These are phyloP conservation scores for Cytospora leucostoma DNA, from an alignment of 2,329 filamentous ascomycete species.

Conservation along the genomic window DNA sequence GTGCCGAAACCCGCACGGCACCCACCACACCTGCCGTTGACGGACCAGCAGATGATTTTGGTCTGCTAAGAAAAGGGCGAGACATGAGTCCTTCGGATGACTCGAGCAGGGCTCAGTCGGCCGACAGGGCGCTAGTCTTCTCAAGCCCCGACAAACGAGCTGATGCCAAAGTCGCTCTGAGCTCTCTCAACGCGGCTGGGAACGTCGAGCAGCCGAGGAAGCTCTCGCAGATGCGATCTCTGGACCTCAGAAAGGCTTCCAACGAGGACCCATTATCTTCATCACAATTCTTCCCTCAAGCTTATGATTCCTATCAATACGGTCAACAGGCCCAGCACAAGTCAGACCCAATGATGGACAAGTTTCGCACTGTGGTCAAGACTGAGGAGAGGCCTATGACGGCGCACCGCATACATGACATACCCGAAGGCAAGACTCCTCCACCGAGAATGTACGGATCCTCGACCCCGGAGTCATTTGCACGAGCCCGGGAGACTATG, in stretches of 20 bases:
- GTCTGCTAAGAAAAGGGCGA: slow-evolving; percentile 45
- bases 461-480: slow-evolving; percentile 44
- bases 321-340: slow-evolving; percentile 39
- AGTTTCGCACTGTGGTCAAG: slow-evolving; percentile 38
- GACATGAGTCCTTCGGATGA: slow-evolving; percentile 47
- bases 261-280: slow-evolving; percentile 38
- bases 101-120: slow-evolving; percentile 59
- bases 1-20: slow-evolving; percentile 39
- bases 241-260: slow-evolving; percentile 40
- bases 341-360: slow-evolving; percentile 47
- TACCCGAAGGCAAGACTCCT: slow-evolving; percentile 41
- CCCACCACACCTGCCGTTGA: slow-evolving; percentile 43
- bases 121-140: slow-evolving; percentile 61
- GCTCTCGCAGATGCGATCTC: slow-evolving; percentile 50
- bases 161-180: slow-evolving; percentile 64
- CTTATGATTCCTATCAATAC: slow-evolving; percentile 45
- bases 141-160: slow-evolving; percentile 64
- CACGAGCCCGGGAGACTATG: slow-evolving; percentile 39
- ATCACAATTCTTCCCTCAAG: slow-evolving; percentile 43
- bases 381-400: slow-evolving; percentile 51
- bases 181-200: slow-evolving; percentile 62
- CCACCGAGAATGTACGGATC: slow-evolving; percentile 40
- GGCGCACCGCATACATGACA: slow-evolving; percentile 46
- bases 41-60: slow-evolving; percentile 41
- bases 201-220: slow-evolving; percentile 53